Conservation (phyloP, 2,329 filamentous ascomycete species). For the Colletotrichum sp. region DNA sequence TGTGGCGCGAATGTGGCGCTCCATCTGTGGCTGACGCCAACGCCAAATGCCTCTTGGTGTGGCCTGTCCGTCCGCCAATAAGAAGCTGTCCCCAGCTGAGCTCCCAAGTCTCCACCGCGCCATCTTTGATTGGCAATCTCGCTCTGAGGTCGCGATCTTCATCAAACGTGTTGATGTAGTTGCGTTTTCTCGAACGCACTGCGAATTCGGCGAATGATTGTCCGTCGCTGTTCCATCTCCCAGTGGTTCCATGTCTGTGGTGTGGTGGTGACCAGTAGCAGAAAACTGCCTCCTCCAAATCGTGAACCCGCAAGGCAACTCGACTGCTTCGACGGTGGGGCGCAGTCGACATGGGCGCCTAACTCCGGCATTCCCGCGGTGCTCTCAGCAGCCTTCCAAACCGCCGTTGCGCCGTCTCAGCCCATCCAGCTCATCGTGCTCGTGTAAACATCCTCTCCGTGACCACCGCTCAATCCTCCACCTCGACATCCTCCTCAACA, state of each 20-base stretch:
- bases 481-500: conserved; percentile 38
- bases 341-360: background rate
- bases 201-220: background rate
- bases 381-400: background rate
- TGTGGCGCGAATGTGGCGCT: background rate
- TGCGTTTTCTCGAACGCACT: background rate
- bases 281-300: background rate
- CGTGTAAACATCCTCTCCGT: background rate
- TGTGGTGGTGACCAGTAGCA: background rate
- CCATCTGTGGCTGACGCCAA: background rate
- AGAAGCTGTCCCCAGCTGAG: background rate
- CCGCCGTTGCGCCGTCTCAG: background rate
- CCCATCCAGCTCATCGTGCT: background rate
- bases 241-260: background rate
- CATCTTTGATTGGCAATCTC: background rate
- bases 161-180: background rate
- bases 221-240: background rate
- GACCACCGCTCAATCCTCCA: conserved; percentile 31
- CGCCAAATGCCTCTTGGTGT: background rate
- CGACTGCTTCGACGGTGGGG: background rate
- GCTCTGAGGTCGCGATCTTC: background rate
- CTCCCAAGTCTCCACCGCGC: background rate
- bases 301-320: background rate
- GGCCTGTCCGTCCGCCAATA: background rate
- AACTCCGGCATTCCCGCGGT: background rate